Evolutionary conservation across 306 rosid species (phyloP).

Genomic region (Citrullus colocynthis): DNA sequence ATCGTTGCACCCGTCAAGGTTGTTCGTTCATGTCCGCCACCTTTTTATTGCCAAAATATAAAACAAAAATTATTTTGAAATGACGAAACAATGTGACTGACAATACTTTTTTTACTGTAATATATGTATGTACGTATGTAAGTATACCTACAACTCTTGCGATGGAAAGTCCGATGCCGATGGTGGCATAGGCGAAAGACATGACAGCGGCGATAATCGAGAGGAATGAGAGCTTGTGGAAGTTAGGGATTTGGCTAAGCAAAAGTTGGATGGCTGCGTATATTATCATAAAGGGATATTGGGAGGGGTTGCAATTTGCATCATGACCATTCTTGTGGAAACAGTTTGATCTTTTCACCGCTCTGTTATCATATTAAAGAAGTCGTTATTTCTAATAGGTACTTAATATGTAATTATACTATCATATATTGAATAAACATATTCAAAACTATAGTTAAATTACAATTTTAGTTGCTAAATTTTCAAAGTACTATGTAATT

Average conservation of each 20-base stretch:
- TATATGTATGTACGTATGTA: neutral
- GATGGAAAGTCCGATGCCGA: constrained; percentile 81
- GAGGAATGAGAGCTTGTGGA: constrained; percentile 82
- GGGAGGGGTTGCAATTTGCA: constrained; percentile 40
- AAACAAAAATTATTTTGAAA: too few species aligned
- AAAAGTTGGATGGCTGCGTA: constrained; percentile 63
- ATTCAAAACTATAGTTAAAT: too few species aligned
- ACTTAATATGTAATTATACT: too few species aligned
- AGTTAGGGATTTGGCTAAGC: constrained; percentile 78
- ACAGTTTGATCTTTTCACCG: constrained; percentile 78
- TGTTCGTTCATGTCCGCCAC: constrained; percentile 33
- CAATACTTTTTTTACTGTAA: too few species aligned
- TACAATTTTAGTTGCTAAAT: too few species aligned
- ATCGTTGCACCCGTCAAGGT: constrained; percentile 64
- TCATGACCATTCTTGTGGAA: constrained; percentile 71
- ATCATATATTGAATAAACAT: too few species aligned
- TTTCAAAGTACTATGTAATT: too few species aligned
- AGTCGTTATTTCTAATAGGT: too few species aligned
- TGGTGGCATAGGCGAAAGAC: constrained; percentile 86
- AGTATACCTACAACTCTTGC: constrained; percentile 49
- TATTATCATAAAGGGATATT: constrained; percentile 59
- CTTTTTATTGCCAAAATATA: neutral
- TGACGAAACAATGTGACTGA: too few species aligned
- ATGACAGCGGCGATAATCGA: constrained; percentile 93
- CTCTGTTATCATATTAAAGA: constrained; percentile 27